Evolutionary conservation across 1,139 yeast species (phyloP), one percentile per base, ranked within the genome.

Genomic region (Saccharomyces pastorianus): DNA sequence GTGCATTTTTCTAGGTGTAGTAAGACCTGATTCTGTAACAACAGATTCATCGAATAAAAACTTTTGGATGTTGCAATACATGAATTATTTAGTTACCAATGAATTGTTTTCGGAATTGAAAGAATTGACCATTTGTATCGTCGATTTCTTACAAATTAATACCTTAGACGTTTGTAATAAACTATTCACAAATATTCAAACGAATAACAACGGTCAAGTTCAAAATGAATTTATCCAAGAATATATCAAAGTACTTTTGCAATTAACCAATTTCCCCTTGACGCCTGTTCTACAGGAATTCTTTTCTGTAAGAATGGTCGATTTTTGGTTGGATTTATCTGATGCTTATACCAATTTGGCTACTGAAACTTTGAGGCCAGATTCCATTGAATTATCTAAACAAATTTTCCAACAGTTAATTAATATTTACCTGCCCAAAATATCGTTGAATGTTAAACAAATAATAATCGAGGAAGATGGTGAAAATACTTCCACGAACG

Each of bases 241-340:
- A 23, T 76, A 80, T 46, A 66, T 85, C 14, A 73, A 76, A 11
- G 73, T 80, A n/a, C 68, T 88, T 11, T 59, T 85, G 27, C 75
- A 74, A 46, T 69, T 90, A 51, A 81, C 95, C 0, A 76, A 78
- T 53, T 77, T 79, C 51, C 84, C 85, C 0, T 83, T 85, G 0
- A 62, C 71, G 6, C 87, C 96, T 0, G 76, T 85, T 0, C 70
- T 75, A 0, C 91, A 88, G 27, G 96, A 91, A 65, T 71, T 71
- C n/a, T 72, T 87, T 11, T 85, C 95, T 14, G 81, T 78, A 48
- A 84, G 83, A 54, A 75, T 88, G 60, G 74, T 88, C 5, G 83
- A 83, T 53, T 88, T 90, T 64, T 93, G 98, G 98, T 80, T 81
- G 53, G 85, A 83, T 55, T 75, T 86, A 53, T 82, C 85, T 7